Base-by-base conservation (phyloP, 2,329 filamentous ascomycete genomes). In the Phyllosticta ampelicida region DNA sequence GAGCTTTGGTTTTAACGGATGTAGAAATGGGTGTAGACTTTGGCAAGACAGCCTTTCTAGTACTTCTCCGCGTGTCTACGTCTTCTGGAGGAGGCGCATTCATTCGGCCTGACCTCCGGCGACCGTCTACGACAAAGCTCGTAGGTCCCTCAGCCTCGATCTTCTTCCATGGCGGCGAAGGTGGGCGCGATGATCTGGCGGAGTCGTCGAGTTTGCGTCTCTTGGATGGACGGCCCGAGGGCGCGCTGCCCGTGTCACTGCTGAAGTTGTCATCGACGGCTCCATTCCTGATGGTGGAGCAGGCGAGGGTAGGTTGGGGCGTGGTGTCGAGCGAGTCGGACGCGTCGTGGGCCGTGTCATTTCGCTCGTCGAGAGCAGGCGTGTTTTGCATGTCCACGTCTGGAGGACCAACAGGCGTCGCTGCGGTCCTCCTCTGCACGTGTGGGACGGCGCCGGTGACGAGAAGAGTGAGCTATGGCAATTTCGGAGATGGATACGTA, bases 111-210 rank as follows among this genome's bases (percentile, higher is more conserved):
- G 83, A 86, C 70, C 81, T 83, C 60, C 83, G 76, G 63, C 78
- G 78, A 48, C 83, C 83, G 68, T 82, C 78, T 61, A 80, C 77
- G 51, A 87, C 81, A 69, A 95, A 91, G 0, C 88, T 87, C 3
- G 92, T 94, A 20, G 94, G 94, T 0, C 94, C 94, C 26, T 95
- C 88, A 48, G 87, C 89, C 60, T 81, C 81, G 62, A 88, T 81
- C 67, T 84, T 89, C 76, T 94, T 97, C 94, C 94, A 99, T 20
- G 94, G 94, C 63, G 94, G 94, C 62, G 92, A 97, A 61, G 80
- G 78, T 56, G 77, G 75, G 74, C 77, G 72, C 61, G 76, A 70
- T 60, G 72, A 62, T 58, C 55, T 28, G 11, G 66, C 63, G 4
- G 71, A 69, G 62, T 74, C 70, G 49, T 71, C 70, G 36, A 75